Percentiles rank a stretch among this genome's conserved stretches.
These are phyloP conservation scores for Leccinum angustisporum DNA, from an alignment of 1,284 basidiomycete genomes.

Conservation along the genomic window DNA sequence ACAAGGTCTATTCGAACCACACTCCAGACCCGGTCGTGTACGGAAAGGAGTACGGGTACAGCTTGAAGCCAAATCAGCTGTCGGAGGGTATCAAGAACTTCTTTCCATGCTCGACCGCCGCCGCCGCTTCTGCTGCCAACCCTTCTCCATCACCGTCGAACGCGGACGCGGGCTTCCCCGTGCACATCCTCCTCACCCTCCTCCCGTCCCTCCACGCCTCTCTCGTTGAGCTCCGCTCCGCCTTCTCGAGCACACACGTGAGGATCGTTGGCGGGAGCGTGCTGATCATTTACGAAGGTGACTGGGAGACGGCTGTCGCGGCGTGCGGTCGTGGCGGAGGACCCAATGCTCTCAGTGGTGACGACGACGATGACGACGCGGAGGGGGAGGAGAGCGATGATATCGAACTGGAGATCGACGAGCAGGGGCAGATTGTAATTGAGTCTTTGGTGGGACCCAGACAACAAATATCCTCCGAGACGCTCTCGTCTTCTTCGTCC, in stretches of 20 bases:
- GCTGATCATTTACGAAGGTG: slow-evolving; percentile 84
- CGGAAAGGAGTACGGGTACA: slow-evolving; percentile 81
- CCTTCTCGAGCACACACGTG: slow-evolving; percentile 61
- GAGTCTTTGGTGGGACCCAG: slow-evolving; percentile 32
- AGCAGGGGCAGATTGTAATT: slow-evolving; percentile 38
- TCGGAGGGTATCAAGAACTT: slow-evolving; percentile 74
- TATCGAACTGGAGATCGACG: slow-evolving; percentile 38
- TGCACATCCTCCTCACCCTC: slow-evolving; percentile 56
- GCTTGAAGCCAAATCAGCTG: slow-evolving; percentile 67
- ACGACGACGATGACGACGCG: slow-evolving; percentile 20
- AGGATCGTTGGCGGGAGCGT: slow-evolving; percentile 83
- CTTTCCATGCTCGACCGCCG: slow-evolving; percentile 56
- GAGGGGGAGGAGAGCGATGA: slow-evolving; percentile 34
- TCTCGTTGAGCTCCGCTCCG: slow-evolving; percentile 55
- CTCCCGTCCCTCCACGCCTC: slow-evolving; percentile 57
- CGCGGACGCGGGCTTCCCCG: slow-evolving; percentile 49
- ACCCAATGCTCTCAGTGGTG: slow-evolving; percentile 36
- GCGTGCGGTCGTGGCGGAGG: slow-evolving; percentile 44
- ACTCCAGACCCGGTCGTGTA: slow-evolving; percentile 57
- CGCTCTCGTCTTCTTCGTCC: slow-evolving; percentile 20
- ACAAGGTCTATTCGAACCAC: slow-evolving; percentile 72
- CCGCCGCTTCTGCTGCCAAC: background rate
- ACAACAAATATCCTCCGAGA: slow-evolving; percentile 29
- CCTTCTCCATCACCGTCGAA: background rate
- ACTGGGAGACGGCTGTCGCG: slow-evolving; percentile 43